Base-by-base conservation (phyloP, 164 flowering plant species). In the Umbilicus rupestris region DNA sequence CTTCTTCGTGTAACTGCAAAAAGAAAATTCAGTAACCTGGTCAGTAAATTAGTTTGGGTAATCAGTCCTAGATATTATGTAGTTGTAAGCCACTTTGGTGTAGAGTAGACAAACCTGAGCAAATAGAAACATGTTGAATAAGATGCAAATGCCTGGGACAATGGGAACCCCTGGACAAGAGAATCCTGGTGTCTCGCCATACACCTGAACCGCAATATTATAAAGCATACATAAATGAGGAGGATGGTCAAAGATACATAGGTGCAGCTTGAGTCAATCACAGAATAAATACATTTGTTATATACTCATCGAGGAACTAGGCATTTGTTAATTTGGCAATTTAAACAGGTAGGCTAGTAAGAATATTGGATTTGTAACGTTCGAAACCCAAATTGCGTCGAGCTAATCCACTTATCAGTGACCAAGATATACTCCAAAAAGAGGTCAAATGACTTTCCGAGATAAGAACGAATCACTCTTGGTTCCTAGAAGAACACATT, bases 101-200 rank as follows among this genome's bases (percentile, higher is more conserved):
- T 17, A 47, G 67, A 28, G 24, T 52, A 52, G 50, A 45, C 62
- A 71, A 68, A 95, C 99, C 99, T 92, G 97, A 69, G 97, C 99
- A 76, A 95, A 90, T 70, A 95, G 76, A 79, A 95, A 90, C 17
- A 92, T 86, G 81, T 95, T 95, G 79, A 90, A 74, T 79, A 90
- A 87, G 68, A 95, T 89, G 85, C 90, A 83, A 64, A 76, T 41
- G 55, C 80, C 76, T 14, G 99, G 99, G 62, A 95, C 65, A 65
- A 83, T 24, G 9, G 97, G 97, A 77, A 92, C 97, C 55, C 85
- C 82, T 14, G 97, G 99, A 72, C 99, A 95, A 31, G 90, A 84
- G 72, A 92, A 95, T 37, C 97, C 94, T 15, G 88, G 80, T 66
- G 89, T 74, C 41, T 72, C 73, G 11, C 72, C 67, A 69, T 89